Percentiles rank a stretch among this genome's conserved stretches.
Evolutionary conservation across 257 asterid genomes (phyloP).

Genomic region (Scutellaria galericulata): DNA sequence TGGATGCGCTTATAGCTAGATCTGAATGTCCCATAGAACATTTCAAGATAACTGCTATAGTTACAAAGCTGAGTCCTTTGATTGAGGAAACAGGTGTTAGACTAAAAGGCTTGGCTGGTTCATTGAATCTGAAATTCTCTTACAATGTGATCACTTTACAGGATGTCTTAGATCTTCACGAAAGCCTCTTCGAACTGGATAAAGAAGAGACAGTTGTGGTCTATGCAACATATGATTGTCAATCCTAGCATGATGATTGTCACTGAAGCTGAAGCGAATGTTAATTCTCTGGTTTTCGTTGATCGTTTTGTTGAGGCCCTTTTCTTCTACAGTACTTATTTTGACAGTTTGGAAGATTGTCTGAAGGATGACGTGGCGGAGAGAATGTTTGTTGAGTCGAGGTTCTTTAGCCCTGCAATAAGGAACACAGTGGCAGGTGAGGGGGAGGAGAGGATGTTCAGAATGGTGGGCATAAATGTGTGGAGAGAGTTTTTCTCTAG

Average conservation of each 20-base stretch:
- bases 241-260: constrained; percentile 50
- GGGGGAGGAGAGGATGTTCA: constrained; percentile 53
- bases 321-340: constrained; percentile 50
- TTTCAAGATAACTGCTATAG: constrained; percentile 64
- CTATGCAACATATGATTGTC: constrained; percentile 41
- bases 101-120: constrained; percentile 52
- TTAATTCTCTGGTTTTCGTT: constrained; percentile 51
- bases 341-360: constrained; percentile 55
- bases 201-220: constrained; percentile 51
- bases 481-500: constrained; percentile 54
- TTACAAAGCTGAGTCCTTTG: constrained; percentile 37
- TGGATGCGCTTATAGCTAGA: constrained; percentile 66
- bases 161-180: constrained; percentile 45
- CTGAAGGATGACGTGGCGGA: constrained; percentile 43
- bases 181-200: constrained; percentile 35
- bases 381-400: constrained; percentile 44
- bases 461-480: constrained; percentile 41
- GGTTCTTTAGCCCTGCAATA: constrained; percentile 41
- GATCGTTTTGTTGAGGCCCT: constrained; percentile 63
- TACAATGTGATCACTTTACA: constrained; percentile 50
- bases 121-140: constrained; percentile 48
- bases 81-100: constrained; percentile 54
- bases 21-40: constrained; percentile 40
- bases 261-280: constrained; percentile 56
- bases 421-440: constrained; percentile 51